phyloP scores from a whole-genome alignment of 1,139 yeast genomes.

The Yamadazyma trypodendri region DNA sequence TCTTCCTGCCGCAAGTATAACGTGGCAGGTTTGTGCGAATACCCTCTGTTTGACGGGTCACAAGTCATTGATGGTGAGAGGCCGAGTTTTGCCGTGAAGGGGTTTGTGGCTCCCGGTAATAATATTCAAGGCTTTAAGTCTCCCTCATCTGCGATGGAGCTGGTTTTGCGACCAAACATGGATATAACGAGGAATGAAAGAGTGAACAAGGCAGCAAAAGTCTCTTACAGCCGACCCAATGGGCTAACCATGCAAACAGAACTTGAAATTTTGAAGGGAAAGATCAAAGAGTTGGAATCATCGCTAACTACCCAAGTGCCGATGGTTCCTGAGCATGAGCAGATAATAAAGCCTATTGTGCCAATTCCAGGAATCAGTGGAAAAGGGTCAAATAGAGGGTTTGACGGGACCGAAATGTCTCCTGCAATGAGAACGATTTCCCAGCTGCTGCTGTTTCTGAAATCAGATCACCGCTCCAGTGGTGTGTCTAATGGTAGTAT shows the following conservation, averaged over 20 bases:
- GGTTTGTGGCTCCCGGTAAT: background rate
- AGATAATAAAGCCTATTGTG: background rate
- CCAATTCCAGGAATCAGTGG: too few relatives aligned
- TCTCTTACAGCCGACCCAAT: too few relatives aligned
- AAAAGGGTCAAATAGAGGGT: too few relatives aligned
- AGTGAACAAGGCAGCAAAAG: background rate
- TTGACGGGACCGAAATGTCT: too few relatives aligned
- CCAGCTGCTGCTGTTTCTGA: background rate
- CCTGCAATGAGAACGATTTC: too few relatives aligned
- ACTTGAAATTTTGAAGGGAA: slow-evolving; percentile 33
- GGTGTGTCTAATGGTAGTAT: background rate
- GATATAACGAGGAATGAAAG: background rate
- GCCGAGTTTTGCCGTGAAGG: slow-evolving; percentile 15
- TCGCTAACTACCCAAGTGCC: background rate
- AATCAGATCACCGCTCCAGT: background rate
- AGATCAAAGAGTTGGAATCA: slow-evolving; percentile 30
- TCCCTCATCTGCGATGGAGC: too few relatives aligned
- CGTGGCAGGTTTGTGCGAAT: slow-evolving; percentile 31
- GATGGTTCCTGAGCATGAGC: background rate
- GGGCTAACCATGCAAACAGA: slow-evolving; percentile 10
- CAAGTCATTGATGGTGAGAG: slow-evolving; percentile 1
- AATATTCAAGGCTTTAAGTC: too few relatives aligned
- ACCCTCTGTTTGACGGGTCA: slow-evolving; percentile 19
- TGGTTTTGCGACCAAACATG: background rate
- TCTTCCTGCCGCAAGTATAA: slow-evolving; percentile 40